Evolutionary conservation across 192 early-diverging fungal genomes (phyloP).

Genomic region (Coemansia sp.): DNA sequence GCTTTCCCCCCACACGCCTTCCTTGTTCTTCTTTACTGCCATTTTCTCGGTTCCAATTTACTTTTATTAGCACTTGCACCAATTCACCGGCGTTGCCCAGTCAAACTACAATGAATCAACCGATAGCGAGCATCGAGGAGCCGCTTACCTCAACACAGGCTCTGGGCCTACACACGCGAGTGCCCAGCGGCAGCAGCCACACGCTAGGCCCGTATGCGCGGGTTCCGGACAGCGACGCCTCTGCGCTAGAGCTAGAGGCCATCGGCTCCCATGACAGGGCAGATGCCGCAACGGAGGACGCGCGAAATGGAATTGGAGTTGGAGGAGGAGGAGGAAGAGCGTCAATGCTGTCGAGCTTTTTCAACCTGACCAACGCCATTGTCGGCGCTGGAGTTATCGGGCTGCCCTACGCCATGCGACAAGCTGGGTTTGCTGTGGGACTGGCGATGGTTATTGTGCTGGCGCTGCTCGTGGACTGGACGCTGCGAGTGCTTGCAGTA

Average conservation of each 20-base stretch:
- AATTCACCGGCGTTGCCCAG: background rate
- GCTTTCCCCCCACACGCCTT: background rate
- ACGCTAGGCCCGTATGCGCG: background rate
- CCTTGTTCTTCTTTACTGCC: background rate
- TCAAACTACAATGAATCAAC: background rate
- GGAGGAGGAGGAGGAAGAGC: constrained; percentile 16
- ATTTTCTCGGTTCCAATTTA: background rate
- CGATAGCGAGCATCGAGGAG: background rate
- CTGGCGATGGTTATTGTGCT: constrained; percentile 57
- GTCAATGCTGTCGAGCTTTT: constrained; percentile 56
- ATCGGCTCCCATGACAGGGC: background rate
- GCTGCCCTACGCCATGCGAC: constrained; percentile 81
- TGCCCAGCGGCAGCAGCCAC: background rate
- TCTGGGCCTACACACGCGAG: background rate
- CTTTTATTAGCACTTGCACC: background rate
- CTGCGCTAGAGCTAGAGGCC: background rate
- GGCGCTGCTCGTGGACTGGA: constrained; percentile 72
- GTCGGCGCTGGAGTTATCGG: constrained; percentile 90
- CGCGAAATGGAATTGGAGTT: background rate
- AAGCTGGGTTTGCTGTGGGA: constrained; percentile 73
- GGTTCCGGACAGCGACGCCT: background rate
- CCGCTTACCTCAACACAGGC: background rate
- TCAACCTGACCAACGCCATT: constrained; percentile 94
- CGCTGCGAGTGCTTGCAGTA: constrained; percentile 71
- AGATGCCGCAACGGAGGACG: background rate